Conservation (phyloP, 768 basidiomycete species). For the Hygrocybe coccinea region DNA sequence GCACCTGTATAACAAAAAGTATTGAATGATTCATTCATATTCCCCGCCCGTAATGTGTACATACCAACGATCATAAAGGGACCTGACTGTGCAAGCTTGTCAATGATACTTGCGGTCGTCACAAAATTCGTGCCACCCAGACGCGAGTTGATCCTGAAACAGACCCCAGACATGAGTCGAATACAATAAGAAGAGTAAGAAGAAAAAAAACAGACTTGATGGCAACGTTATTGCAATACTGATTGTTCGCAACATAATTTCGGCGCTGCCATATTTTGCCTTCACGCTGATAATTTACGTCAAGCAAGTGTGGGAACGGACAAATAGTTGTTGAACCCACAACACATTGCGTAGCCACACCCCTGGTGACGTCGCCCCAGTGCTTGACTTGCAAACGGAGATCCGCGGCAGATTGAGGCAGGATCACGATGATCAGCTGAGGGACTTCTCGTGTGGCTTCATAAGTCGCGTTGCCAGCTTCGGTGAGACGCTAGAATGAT, state of each 20-base stretch:
- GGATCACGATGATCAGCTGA: constrained; percentile 44
- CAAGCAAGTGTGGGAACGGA: background rate
- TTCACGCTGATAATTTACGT: constrained; percentile 15
- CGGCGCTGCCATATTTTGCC: constrained; percentile 24
- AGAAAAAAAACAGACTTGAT: constrained; percentile 39
- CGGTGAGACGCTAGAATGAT: background rate
- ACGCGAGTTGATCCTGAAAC: constrained; percentile 47
- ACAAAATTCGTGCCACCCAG: constrained; percentile 48
- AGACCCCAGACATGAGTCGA: no score
- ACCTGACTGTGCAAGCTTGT: constrained; percentile 11
- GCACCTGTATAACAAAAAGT: constrained; percentile 36
- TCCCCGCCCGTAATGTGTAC: no score
- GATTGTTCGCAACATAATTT: constrained; percentile 30
- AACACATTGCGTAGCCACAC: constrained; percentile 15
- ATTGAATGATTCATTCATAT: background rate
- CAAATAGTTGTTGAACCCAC: background rate
- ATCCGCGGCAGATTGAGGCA: constrained; percentile 46
- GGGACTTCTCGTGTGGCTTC: constrained; percentile 5
- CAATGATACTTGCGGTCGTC: constrained; percentile 26
- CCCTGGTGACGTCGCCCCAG: constrained; percentile 44
- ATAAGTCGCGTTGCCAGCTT: background rate
- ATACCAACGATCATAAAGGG: constrained; percentile 42
- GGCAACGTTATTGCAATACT: constrained; percentile 55
- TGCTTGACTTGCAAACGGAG: constrained; percentile 47
- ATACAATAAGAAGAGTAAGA: no score